Evolutionary conservation across 495 filamentous ascomycete species (phyloP), one percentile per base, ranked within the genome.

Genomic region (Xylaria acuta): DNA sequence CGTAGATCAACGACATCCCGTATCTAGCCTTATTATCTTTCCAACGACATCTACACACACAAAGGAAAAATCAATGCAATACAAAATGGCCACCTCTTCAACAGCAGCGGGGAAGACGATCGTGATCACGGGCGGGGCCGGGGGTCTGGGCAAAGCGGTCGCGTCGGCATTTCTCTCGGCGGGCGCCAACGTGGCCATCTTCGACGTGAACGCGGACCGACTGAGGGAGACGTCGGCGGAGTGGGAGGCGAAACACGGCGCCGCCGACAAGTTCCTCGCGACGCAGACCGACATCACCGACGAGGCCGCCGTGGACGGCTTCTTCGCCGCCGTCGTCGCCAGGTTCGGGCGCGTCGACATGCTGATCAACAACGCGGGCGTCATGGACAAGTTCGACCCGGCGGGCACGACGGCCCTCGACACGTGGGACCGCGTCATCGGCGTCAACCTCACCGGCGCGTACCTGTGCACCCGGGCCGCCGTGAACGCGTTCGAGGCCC

Each of bases 381-480:
- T 84, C 64, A 88, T 87, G 85, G 86, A 87, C 73, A 81, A 80
- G 66, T 88, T 89, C 70, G 84, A 86, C 25, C 83, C 85, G n/a
- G 84, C 85, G 5, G 87, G 85, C 32, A 84, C 83, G 53, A 74
- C 85, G 69, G 80, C 85, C 36, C 77, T 79, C 64, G 81, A 80
- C 25, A 69, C 84, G 2, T 91, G 88, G 89, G 81, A 92, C 73
- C 82, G 82, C 20, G 86, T 90, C 9, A 83, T 91, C 63, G 83
- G 82, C 53, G 76, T 90, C 72, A 91, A 91, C 74, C 80, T 91
- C 20, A 90, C 86, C 32, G 89, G 87, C 0, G 84, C 89, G 7
- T 86, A 86, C 66, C 69, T 88, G 69, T 73, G 86, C 73, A 87
- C 82, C 72, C 86, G 87, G 76, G 71, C 82, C 5, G 88, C 87